A percentile compares a stretch with the other conserved stretches of the same genome.
These are phyloP conservation scores for Ophiocordyceps sinensis DNA, from an alignment of 2,329 filamentous ascomycete genomes.

Conservation along the genomic window DNA sequence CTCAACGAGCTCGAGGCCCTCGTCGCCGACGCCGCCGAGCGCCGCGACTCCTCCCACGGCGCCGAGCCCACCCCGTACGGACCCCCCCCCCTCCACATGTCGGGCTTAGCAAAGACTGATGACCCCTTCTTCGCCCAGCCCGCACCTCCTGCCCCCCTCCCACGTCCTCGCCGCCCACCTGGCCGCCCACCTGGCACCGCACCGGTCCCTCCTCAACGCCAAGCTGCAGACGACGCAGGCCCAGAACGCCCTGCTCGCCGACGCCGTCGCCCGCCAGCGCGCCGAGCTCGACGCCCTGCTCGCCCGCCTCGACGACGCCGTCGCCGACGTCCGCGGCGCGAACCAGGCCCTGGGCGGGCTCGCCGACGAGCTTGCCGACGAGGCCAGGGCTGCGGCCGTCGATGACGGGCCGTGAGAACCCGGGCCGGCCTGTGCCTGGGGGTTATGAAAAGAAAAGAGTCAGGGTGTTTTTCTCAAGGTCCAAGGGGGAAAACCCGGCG, in stretches of 20 bases:
- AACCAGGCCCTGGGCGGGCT: conserved; percentile 32
- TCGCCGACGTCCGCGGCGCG: conserved; percentile 40
- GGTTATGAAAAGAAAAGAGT: too few relatives aligned
- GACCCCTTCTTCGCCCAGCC: too few relatives aligned
- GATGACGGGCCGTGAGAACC: not conserved
- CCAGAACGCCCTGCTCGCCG: conserved; percentile 39
- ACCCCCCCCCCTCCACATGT: not conserved
- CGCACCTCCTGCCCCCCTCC: conserved; percentile 40
- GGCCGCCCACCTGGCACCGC: conserved; percentile 33
- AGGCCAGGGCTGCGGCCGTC: conserved; percentile 24
- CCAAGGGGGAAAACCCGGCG: too few relatives aligned
- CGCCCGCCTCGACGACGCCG: conserved; percentile 30
- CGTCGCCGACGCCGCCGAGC: conserved; percentile 31
- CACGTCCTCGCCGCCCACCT: conserved; percentile 41
- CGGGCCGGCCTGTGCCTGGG: too few relatives aligned
- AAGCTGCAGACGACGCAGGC: conserved; percentile 40
- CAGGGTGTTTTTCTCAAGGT: too few relatives aligned
- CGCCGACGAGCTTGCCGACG: conserved; percentile 31
- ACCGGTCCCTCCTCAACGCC: conserved; percentile 42
- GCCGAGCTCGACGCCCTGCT: conserved; percentile 38
- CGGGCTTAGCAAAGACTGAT: not conserved
- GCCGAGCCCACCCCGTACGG: conserved; percentile 31
- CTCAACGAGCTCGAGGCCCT: conserved; percentile 46
- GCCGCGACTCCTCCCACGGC: conserved; percentile 9
- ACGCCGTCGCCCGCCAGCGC: conserved; percentile 37